Evolutionary conservation across 768 basidiomycete genomes (phyloP).

Genomic region (Boletus speciosus): DNA sequence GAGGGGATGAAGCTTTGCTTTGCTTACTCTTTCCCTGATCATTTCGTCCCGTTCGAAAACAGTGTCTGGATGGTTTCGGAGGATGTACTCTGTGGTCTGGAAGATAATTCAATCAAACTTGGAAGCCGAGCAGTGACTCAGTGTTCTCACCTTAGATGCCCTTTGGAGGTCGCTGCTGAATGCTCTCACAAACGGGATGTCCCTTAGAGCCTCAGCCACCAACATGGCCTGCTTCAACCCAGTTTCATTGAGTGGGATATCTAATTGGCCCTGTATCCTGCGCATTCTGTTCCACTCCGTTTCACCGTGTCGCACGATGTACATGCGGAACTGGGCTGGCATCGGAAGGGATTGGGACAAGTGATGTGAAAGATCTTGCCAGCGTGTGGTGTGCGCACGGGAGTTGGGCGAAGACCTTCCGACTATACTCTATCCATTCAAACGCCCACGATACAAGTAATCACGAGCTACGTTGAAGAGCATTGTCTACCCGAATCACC

Average conservation of each 20-base stretch:
- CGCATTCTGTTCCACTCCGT: slow-evolving; percentile 61
- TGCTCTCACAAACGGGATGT: slow-evolving; percentile 53
- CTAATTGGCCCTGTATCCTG: slow-evolving; percentile 74
- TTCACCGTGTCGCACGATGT: slow-evolving; percentile 76
- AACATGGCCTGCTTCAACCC: slow-evolving; percentile 58
- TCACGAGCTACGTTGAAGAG: background rate
- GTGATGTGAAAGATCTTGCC: too few species aligned
- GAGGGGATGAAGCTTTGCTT: background rate
- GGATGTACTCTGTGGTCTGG: slow-evolving; percentile 67
- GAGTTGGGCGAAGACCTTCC: background rate
- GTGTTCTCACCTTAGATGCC: slow-evolving; percentile 54
- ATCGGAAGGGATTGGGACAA: slow-evolving; percentile 7
- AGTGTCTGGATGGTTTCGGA: slow-evolving; percentile 49
- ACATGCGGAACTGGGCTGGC: slow-evolving; percentile 44
- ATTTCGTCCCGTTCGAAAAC: slow-evolving; percentile 41
- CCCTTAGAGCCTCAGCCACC: slow-evolving; percentile 52
- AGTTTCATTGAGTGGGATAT: slow-evolving; percentile 60
- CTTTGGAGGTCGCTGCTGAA: slow-evolving; percentile 71
- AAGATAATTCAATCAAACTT: background rate
- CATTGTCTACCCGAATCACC: background rate
- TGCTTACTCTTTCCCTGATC: slow-evolving; percentile 64
- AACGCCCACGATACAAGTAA: background rate
- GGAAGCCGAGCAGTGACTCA: background rate
- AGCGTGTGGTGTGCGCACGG: too few species aligned
- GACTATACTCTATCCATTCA: background rate